Conservation (phyloP, 495 filamentous ascomycete species). For the Penicillium riverlandense region DNA sequence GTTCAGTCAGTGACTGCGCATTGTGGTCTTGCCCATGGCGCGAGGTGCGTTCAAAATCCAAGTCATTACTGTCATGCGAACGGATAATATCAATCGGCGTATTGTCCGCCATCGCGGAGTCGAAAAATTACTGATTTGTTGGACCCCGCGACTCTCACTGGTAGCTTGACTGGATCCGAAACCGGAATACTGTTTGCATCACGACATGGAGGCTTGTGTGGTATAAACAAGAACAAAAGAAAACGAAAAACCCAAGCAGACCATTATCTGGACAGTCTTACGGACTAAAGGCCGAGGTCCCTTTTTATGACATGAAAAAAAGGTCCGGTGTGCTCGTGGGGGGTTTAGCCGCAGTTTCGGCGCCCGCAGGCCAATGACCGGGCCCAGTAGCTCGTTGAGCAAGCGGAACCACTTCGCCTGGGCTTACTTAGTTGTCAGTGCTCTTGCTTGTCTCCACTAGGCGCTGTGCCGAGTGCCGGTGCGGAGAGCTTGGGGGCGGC, state of each 20-base stretch:
- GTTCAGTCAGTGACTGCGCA: slow-evolving; percentile 3
- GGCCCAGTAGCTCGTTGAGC: background rate
- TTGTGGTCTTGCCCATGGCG: background rate
- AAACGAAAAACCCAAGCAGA: background rate
- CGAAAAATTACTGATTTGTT: background rate
- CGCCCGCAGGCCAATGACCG: slow-evolving; percentile 6
- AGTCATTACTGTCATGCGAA: slow-evolving; percentile 19
- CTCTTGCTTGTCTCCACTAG: background rate
- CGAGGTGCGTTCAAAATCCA: slow-evolving; percentile 1
- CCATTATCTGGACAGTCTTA: background rate
- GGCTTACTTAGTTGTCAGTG: background rate
- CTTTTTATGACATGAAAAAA: background rate
- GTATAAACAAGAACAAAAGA: background rate
- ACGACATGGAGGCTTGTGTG: slow-evolving; percentile 1
- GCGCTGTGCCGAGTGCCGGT: slow-evolving; percentile 18
- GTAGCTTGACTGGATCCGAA: background rate
- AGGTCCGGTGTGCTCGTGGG: background rate
- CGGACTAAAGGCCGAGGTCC: slow-evolving; percentile 9
- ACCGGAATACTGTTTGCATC: slow-evolving; percentile 9
- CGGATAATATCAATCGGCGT: slow-evolving; percentile 27
- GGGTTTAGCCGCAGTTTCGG: slow-evolving; percentile 1
- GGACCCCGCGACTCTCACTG: no score
- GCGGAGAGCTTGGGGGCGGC: slow-evolving; percentile 8
- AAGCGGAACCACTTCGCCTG: background rate
- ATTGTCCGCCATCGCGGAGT: slow-evolving; percentile 27